Percentiles rank a stretch among this genome's conserved stretches.
phyloP scores from a whole-genome alignment of 2,329 filamentous ascomycete genomes.

The Pestalotiopsis sp. region DNA sequence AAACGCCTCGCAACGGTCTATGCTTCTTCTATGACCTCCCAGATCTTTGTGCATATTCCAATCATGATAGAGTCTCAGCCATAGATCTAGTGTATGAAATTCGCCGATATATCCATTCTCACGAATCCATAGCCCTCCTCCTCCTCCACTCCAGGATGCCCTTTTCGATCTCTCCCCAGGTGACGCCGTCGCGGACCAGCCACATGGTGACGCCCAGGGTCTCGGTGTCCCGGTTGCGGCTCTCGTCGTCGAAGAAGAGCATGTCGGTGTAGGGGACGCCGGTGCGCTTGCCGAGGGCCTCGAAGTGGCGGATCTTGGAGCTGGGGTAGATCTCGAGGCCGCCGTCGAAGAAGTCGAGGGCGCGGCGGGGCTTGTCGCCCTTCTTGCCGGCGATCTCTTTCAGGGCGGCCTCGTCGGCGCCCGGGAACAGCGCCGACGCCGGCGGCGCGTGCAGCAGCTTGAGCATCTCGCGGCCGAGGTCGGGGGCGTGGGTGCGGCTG shows the following conservation, averaged over 20 bases:
- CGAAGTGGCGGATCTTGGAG: constrained; percentile 85
- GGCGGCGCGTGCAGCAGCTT: constrained; percentile 67
- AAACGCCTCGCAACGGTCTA: not conserved
- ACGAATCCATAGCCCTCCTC: constrained; percentile 49
- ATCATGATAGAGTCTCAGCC: not conserved
- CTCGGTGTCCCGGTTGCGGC: constrained; percentile 81
- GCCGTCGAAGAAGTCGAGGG: constrained; percentile 63
- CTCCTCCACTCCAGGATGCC: constrained; percentile 83
- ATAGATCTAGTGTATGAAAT: not conserved
- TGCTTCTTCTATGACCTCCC: not conserved
- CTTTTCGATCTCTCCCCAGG: constrained; percentile 73
- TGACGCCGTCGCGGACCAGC: constrained; percentile 79
- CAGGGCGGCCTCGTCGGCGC: constrained; percentile 15
- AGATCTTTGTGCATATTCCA: not conserved
- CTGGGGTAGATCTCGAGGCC: constrained; percentile 72
- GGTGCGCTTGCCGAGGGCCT: constrained; percentile 70
- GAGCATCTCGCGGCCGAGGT: constrained; percentile 79
- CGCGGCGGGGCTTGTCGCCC: constrained; percentile 40
- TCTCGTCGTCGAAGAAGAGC: constrained; percentile 95
- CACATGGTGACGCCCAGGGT: constrained; percentile 81
- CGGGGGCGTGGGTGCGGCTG: constrained; percentile 78
- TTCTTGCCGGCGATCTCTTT: constrained; percentile 20
- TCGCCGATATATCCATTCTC: not conserved
- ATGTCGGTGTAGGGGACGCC: constrained; percentile 79
- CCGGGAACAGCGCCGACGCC: constrained; percentile 25